Evolutionary conservation across 1,139 yeast genomes (phyloP).

Genomic region (Magnusiomyces clavatus): DNA sequence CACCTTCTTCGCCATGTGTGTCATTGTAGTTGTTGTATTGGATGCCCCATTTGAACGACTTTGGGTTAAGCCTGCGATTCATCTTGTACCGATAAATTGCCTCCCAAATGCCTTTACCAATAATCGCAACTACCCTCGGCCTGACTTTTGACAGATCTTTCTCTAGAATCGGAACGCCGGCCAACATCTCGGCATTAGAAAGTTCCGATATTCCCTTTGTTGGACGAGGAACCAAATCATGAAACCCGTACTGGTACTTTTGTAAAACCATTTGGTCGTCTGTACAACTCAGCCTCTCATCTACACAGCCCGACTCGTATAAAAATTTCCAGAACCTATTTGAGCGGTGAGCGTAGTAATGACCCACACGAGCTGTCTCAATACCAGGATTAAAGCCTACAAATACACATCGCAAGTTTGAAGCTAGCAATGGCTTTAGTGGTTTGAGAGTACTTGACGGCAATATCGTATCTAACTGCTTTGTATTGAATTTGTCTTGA

Average conservation of each 20-base stretch:
- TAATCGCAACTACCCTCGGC: conserved; percentile 46
- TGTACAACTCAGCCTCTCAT: conserved; percentile 27
- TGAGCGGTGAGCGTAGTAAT: conserved; percentile 67
- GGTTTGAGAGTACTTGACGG: conserved; percentile 24
- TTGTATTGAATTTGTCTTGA: neutral
- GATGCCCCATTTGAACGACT: conserved; percentile 45
- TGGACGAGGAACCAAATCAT: conserved; percentile 62
- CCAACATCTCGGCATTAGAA: conserved; percentile 43
- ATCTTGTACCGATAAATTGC: conserved; percentile 38
- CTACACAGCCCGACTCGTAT: conserved; percentile 44
- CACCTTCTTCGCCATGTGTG: conserved; percentile 5
- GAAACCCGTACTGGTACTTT: conserved; percentile 53
- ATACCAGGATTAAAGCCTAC: conserved; percentile 74
- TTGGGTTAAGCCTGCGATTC: conserved; percentile 20
- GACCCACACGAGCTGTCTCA: conserved; percentile 54
- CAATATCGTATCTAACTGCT: conserved; percentile 13
- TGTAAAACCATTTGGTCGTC: conserved; percentile 41
- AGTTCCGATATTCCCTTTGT: conserved; percentile 56
- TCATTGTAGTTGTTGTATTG: conserved; percentile 30
- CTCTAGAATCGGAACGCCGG: conserved; percentile 48
- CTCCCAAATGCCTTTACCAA: conserved; percentile 82
- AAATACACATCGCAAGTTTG: conserved; percentile 41
- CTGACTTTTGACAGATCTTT: conserved; percentile 35
- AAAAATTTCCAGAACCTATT: conserved; percentile 65
- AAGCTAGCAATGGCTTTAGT: conserved; percentile 33